A percentile compares a stretch with the other conserved stretches of the same genome.
Conservation (phyloP, 768 basidiomycete species). For the Ramaria sp. region DNA sequence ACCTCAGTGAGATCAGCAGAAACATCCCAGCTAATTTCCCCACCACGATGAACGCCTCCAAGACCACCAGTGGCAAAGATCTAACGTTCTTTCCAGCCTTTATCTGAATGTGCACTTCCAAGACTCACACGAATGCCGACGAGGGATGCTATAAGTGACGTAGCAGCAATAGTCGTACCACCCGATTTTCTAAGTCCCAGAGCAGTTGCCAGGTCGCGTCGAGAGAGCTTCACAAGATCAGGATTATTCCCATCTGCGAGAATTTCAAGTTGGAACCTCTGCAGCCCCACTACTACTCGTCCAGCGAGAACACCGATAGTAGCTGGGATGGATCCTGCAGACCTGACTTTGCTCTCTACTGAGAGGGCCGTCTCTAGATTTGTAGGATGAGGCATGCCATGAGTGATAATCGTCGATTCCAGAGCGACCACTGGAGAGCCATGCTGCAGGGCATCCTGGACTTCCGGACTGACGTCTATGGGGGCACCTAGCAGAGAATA, state of each 20-base stretch:
- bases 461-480: slow-evolving; percentile 76
- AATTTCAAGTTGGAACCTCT: slow-evolving; percentile 49
- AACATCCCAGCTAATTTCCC: slow-evolving; percentile 43
- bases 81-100: slow-evolving; percentile 25
- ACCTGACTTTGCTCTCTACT: slow-evolving; percentile 65
- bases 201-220: slow-evolving; percentile 73
- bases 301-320: slow-evolving; percentile 83
- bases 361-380: slow-evolving; percentile 63
- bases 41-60: slow-evolving; percentile 78
- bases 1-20: slow-evolving; percentile 8
- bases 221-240: slow-evolving; percentile 53
- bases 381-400: slow-evolving; percentile 79
- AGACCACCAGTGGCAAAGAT: slow-evolving; percentile 88
- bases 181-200: slow-evolving; percentile 60
- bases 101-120: slow-evolving; percentile 10
- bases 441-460: slow-evolving; percentile 63
- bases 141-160: slow-evolving; percentile 25
- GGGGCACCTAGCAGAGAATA: slow-evolving; percentile 11
- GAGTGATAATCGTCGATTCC: slow-evolving; percentile 86
- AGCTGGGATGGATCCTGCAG: slow-evolving; percentile 73
- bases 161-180: slow-evolving; percentile 44
- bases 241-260: slow-evolving; percentile 44
- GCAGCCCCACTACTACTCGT: slow-evolving; percentile 77
- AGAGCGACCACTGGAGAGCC: slow-evolving; percentile 74
- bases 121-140: background rate